Evolutionary conservation across 2,329 filamentous ascomycete genomes (phyloP), one percentile per base, ranked within the genome.

Genomic region (Amphichorda felina): DNA sequence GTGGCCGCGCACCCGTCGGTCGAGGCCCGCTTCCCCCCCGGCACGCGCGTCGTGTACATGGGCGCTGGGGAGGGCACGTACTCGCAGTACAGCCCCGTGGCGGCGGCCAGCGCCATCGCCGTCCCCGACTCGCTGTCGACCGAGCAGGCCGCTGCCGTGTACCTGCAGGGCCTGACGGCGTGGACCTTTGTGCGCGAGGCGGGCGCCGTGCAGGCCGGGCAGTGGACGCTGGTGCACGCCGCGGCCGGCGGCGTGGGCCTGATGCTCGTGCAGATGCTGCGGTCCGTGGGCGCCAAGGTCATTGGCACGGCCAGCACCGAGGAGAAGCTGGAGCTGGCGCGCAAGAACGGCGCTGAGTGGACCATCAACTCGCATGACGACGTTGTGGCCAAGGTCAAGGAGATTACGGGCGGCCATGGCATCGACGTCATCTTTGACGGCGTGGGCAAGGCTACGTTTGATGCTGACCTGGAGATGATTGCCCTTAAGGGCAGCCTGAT

Each of bases 121-220:
- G 61, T 94, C 4, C 86, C 86, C 1, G 63, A 68, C 0, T 67
- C 57, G 0, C 53, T 94, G 29, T 50, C 63, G 2, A 67, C 71
- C 1, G 72, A 82, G 32, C 60, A 72, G 5, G 82, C 76, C 7
- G 77, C 80, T 25, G 83, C 83, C 0, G 64, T 72, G 0, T 59
- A 85, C n/a, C 63, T 94, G 8, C 88, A 93, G 54, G 87, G 84
- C 2, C 63, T 94, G 26, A 94, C 87, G 2, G 85, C 86, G 0
- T 66, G 91, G 46, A 83, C 84, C 0, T 67, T 94, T 21, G 73
- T 86, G 40, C 74, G 79, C 38, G 86, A 94, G 54, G 74, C 82
- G 4, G 80, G 78, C 9, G 73, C 82, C 40, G 83, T 89, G 6
- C 66, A 85, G 53, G 68, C 74, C 44, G 83, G 79, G 1, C 84